Evolutionary conservation across 441 rosid species (phyloP), one percentile per base, ranked within the genome.

Genomic region (Gossypium schwendimanii): DNA sequence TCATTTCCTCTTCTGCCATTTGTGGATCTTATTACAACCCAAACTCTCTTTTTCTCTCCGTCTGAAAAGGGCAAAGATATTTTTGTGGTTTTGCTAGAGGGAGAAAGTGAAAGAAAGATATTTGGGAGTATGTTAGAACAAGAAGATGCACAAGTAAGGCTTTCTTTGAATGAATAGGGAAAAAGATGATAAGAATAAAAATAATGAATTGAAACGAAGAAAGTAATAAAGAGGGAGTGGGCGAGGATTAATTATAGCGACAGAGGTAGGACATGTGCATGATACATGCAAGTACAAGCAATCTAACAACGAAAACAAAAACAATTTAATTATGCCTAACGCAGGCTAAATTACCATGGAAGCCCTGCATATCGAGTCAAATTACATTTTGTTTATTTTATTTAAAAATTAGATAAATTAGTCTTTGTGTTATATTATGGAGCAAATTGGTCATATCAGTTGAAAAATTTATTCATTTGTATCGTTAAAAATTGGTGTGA

Each of bases 1-100:
- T 76, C 75, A 76, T 74, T 7, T 80, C 86, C 21, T 81, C 86
- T 74, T 77, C 89, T 74, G 80, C 85, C 93, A 85, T 21, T 5
- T 4, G 17, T 9, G 45, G 47, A 31, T 15, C 26, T 20, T 59
- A 50, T 54, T 24, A 50, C 14, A 5, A 31, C 15, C 12, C 21
- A n/a, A 1, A 11, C 63, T 36, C 14, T 69, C 47, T 47, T 67
- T 65, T 15, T 50, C 54, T 53, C 58, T 50, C 70, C 39, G 3
- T 20, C 11, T 6, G 41, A 18, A n/a, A 59, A 6, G 76, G 75
- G 74, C 18, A 20, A 60, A 54, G 55, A 64, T 71, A 57, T 4
- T 23, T 58, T 23, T 45, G 59, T 15, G 45, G 41, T 17, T 14
- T 2, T 23, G 17, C 58, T 10, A 36, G 8, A 36, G 11, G 57